Percentiles rank a stretch among this genome's conserved stretches.
Evolutionary conservation across 1,284 basidiomycete genomes (phyloP).

Genomic region (Ganoderma lucidum): DNA sequence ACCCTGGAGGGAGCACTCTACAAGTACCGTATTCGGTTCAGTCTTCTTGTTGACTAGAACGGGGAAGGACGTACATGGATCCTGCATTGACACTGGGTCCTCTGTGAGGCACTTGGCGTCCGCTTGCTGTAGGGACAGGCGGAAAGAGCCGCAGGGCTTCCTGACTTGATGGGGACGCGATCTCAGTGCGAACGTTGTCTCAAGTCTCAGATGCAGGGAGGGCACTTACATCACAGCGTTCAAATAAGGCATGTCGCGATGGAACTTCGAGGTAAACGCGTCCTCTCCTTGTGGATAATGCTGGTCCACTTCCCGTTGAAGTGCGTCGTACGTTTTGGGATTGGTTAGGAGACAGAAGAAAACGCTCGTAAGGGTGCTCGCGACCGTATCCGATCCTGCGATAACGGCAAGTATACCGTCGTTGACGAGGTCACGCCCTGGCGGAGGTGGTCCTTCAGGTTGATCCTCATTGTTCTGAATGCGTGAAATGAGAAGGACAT

Average conservation of each 20-base stretch:
- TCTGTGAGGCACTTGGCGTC: constrained; percentile 47
- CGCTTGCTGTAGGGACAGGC: constrained; percentile 57
- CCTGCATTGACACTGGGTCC: constrained; percentile 36
- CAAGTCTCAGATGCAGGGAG: background rate
- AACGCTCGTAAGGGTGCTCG: constrained; percentile 32
- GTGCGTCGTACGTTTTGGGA: constrained; percentile 30
- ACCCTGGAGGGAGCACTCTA: constrained; percentile 41
- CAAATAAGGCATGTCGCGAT: constrained; percentile 41
- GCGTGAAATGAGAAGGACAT: background rate
- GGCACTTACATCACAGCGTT: constrained; percentile 43
- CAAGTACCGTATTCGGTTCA: background rate
- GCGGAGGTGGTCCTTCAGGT: constrained; percentile 21
- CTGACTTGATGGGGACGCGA: constrained; percentile 49
- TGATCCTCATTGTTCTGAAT: constrained; percentile 34
- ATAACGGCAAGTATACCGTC: constrained; percentile 33
- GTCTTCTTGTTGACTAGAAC: too few relatives aligned
- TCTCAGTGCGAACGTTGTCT: background rate
- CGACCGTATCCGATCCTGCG: constrained; percentile 45
- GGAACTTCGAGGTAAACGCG: constrained; percentile 32
- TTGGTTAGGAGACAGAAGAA: constrained; percentile 36
- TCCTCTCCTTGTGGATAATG: constrained; percentile 39
- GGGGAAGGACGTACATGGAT: constrained; percentile 34
- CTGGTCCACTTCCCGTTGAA: constrained; percentile 40
- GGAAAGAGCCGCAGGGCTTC: constrained; percentile 65
- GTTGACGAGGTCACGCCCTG: constrained; percentile 24